phyloP scores from a whole-genome alignment of 371 early-diverging fungal genomes.

The Lichtheimia ornata region DNA sequence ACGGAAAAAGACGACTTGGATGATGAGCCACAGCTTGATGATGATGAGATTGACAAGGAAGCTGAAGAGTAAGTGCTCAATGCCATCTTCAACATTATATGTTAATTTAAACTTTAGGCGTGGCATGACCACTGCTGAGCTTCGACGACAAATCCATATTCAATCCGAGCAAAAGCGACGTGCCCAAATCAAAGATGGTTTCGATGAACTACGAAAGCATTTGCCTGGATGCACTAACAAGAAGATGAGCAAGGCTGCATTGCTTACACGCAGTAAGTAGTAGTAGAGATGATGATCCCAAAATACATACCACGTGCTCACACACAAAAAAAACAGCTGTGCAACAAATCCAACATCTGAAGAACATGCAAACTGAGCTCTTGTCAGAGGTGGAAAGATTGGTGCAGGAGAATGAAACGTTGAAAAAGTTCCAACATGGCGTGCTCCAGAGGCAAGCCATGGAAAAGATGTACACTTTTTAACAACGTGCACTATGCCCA shows the following conservation, averaged over 20 bases:
- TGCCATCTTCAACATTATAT: neutral
- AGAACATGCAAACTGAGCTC: slow-evolving; percentile 41
- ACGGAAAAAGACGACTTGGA: neutral
- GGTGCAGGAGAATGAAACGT: slow-evolving; percentile 45
- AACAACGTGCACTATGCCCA: neutral
- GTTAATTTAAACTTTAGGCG: neutral
- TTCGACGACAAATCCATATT: slow-evolving; percentile 53
- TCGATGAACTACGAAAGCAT: slow-evolving; percentile 52
- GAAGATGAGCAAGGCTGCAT: slow-evolving; percentile 58
- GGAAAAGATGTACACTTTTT: slow-evolving; percentile 51
- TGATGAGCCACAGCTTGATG: slow-evolving; percentile 11
- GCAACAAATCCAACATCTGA: slow-evolving; percentile 51
- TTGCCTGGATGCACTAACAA: slow-evolving; percentile 51
- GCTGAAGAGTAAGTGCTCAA: slow-evolving; percentile 25
- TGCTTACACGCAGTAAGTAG: slow-evolving; percentile 49
- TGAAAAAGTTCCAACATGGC: slow-evolving; percentile 52
- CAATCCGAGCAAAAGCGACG: slow-evolving; percentile 54
- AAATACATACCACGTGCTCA: too few relatives aligned
- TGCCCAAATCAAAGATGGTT: slow-evolving; percentile 52
- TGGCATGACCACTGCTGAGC: slow-evolving; percentile 30
- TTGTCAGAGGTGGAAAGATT: slow-evolving; percentile 47
- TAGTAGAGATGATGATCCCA: neutral
- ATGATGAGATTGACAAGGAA: slow-evolving; percentile 28
- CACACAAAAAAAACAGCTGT: slow-evolving; percentile 26
- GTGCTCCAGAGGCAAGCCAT: slow-evolving; percentile 50